Evolutionary conservation across 306 rosid species (phyloP).

Genomic region (Ormosia semicastrata): DNA sequence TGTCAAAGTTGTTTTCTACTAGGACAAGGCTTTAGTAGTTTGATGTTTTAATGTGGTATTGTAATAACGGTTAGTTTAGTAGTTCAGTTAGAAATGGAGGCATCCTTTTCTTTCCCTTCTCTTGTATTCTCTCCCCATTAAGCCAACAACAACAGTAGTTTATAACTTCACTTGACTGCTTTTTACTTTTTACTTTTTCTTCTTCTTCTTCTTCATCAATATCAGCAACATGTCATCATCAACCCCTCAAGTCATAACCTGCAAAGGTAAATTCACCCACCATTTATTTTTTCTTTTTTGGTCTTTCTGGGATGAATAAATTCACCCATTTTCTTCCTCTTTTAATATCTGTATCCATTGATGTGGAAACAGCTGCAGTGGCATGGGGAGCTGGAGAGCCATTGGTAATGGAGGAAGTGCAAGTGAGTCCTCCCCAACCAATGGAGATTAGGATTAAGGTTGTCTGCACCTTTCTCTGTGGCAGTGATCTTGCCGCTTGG

Average conservation of each 20-base stretch:
- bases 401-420: constrained; percentile 74
- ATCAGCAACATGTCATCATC: constrained; percentile 39
- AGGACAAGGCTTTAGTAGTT: too few relatives aligned
- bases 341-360: background rate
- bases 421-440: constrained; percentile 78
- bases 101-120: too few relatives aligned
- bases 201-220: background rate
- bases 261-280: constrained; percentile 62
- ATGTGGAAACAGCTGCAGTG: constrained; percentile 69
- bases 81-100: too few relatives aligned
- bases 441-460: constrained; percentile 79
- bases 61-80: too few relatives aligned
- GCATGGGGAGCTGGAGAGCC: constrained; percentile 91
- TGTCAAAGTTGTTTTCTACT: too few relatives aligned
- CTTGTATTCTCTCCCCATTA: too few relatives aligned
- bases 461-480: constrained; percentile 88
- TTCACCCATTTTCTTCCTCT: background rate
- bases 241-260: constrained; percentile 58
- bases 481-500: constrained; percentile 90
- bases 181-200: too few relatives aligned
- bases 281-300: background rate
- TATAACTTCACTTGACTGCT: background rate
- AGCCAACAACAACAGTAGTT: background rate
- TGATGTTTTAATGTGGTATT: too few relatives aligned
- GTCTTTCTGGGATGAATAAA: background rate